Conservation (phyloP, 108 stramenopile species). For the Cyclostephanos tholiformis region DNA sequence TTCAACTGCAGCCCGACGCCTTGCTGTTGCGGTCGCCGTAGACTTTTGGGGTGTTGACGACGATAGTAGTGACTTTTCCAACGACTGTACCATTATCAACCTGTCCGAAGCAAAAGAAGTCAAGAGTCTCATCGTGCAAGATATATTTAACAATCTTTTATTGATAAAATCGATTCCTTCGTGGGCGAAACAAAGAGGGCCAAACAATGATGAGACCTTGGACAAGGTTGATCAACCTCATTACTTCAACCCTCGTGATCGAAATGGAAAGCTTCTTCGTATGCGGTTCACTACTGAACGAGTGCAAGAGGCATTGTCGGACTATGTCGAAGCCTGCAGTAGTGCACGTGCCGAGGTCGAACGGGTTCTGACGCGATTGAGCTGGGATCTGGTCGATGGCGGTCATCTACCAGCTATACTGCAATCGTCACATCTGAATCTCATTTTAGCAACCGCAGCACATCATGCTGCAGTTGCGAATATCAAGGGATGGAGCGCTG, state of each 20-base stretch:
- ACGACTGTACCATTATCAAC: constrained; percentile 27
- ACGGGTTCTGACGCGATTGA: constrained; percentile 56
- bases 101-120: constrained; percentile 32
- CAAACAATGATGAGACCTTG: neutral
- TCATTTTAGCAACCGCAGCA: constrained; percentile 72
- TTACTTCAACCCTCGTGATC: constrained; percentile 84
- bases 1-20: constrained; percentile 42
- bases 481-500: constrained; percentile 66
- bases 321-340: constrained; percentile 73
- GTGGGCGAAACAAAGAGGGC: constrained; percentile 37
- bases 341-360: constrained; percentile 58
- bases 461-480: constrained; percentile 79
- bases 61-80: neutral
- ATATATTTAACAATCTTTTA: constrained; percentile 88
- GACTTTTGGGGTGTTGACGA: constrained; percentile 67
- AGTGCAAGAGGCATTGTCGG: constrained; percentile 71
- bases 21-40: constrained; percentile 57
- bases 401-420: constrained; percentile 78
- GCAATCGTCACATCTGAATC: constrained; percentile 78
- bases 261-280: constrained; percentile 79
- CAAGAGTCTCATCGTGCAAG: constrained; percentile 58
- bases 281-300: constrained; percentile 85
- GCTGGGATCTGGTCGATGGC: constrained; percentile 53
- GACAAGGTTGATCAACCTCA: neutral
- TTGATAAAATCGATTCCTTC: constrained; percentile 71